Evolutionary conservation across 2,329 filamentous ascomycete species (phyloP), one percentile per base, ranked within the genome.

Genomic region (Trichoderma simmonsii): DNA sequence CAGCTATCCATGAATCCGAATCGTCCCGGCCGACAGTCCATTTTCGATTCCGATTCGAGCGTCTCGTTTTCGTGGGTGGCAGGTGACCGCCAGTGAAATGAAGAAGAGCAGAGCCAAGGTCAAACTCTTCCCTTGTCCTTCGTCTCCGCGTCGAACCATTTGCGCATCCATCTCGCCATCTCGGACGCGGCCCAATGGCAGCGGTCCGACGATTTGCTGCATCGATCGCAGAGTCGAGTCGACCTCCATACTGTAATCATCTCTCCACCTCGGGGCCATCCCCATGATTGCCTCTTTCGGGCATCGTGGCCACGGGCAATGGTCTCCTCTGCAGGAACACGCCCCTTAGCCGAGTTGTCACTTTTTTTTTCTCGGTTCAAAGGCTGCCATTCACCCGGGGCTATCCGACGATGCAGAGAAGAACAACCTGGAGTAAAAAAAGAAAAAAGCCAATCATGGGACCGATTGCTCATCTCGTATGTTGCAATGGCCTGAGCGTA

Each of bases 1-100:
- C 26, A 26, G 3, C 6, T 7, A 15, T 36, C 34, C 36, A 64
- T 64, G 70, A 72, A 72, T 72, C 70, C 70, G 70, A 72, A 72
- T 72, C 70, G 70, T 68, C 70, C 70, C 70, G 70, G 70, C 64
- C 15, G 57, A 36, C 61, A 54, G 43, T 51, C 56, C 68, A 56
- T 70, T 26, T 26, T 64, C 48, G 59, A 64, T 72, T 72, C 70
- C 70, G 70, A 68, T 72, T 72, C 70, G 70, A 71, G 57, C 61
- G 48, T 32, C 59, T 71, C 54, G 51, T 71, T 71, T 71, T 71
- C 61, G 60, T 71, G 60, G 48, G 56, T 48, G 56, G 61, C 69
- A 71, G 69, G 61, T 71, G 69, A 71, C 69, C 28, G 39, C 39
- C 26, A 9, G 21, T 62, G 57, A 72, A 68, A 57, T 54, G 62